phyloP scores from a whole-genome alignment of 805 yeast genomes.

The Suhomyces canberraensis region DNA sequence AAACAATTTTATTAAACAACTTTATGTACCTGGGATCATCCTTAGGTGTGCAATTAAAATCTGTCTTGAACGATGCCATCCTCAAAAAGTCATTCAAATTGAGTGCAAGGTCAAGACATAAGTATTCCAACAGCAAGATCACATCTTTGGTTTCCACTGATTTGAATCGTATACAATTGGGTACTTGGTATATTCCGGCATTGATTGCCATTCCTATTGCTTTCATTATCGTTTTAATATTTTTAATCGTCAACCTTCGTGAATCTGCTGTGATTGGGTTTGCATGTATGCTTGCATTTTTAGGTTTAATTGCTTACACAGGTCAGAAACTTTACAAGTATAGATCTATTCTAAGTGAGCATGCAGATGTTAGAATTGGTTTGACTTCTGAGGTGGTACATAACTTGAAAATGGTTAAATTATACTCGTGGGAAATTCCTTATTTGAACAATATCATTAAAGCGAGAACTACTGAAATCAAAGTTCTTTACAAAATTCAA shows the following conservation, averaged over 20 bases:
- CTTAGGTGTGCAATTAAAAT: conserved; percentile 12
- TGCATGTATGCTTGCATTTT: conserved; percentile 11
- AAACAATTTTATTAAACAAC: conserved; percentile 7
- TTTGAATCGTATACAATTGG: conserved; percentile 13
- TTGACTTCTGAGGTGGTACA: conserved; percentile 13
- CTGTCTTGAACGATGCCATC: conserved; percentile 12
- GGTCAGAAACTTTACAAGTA: conserved; percentile 7
- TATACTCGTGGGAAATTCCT: conserved; percentile 14
- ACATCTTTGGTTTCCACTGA: conserved; percentile 16
- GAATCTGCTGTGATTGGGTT: conserved; percentile 16
- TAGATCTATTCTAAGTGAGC: conserved; percentile 8
- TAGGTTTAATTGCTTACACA: conserved; percentile 5
- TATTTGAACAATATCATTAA: conserved; percentile 6
- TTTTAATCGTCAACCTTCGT: conserved; percentile 15
- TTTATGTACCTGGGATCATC: conserved; percentile 10
- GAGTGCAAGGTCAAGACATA: conserved; percentile 10
- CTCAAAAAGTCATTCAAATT: conserved; percentile 14
- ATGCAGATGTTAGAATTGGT: conserved; percentile 14
- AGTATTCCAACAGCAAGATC: conserved; percentile 12
- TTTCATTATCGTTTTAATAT: conserved; percentile 10
- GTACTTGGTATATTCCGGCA: conserved; percentile 10
- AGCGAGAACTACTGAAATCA: conserved; percentile 12
- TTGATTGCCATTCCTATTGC: conserved; percentile 12
- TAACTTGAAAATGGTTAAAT: conserved; percentile 18
- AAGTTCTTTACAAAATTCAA: conserved; percentile 11